Conservation (phyloP, 495 filamentous ascomycete genomes). For the Trypethelium eluteriae region DNA sequence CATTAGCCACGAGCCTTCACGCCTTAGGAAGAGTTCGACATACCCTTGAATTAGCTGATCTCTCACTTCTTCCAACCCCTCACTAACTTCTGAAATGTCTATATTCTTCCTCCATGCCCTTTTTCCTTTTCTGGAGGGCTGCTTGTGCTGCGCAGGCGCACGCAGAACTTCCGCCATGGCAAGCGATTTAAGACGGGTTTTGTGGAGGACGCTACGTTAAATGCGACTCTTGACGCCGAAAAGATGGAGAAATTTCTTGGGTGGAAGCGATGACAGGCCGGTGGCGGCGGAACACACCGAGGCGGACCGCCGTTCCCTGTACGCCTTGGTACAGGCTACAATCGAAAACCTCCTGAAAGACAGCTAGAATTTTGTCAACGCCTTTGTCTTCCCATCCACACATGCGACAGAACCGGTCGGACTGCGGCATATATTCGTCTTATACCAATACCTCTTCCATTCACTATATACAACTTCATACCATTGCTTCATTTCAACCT, state of each 20-base stretch:
- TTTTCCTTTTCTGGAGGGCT: slow-evolving; percentile 93
- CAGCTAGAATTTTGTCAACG: neutral
- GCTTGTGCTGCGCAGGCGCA: slow-evolving; percentile 56
- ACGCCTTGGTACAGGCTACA: neutral
- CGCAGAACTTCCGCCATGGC: slow-evolving; percentile 27
- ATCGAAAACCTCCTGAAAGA: slow-evolving; percentile 5
- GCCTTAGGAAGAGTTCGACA: slow-evolving; percentile 15
- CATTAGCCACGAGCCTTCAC: no score
- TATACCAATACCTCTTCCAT: neutral
- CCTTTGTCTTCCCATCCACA: neutral
- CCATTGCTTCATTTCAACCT: neutral
- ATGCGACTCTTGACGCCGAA: neutral
- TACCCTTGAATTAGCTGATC: slow-evolving; percentile 87
- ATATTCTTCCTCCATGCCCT: slow-evolving; percentile 98
- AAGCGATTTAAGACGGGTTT: neutral
- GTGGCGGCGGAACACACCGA: neutral
- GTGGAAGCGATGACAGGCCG: neutral
- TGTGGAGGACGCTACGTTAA: neutral
- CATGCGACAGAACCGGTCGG: neutral
- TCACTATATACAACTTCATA: neutral
- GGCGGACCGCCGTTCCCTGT: slow-evolving; percentile 1
- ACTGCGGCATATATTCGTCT: no score
- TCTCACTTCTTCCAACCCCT: slow-evolving; percentile 73
- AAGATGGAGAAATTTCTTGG: neutral
- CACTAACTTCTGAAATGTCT: slow-evolving; percentile 74